phyloP scores from a whole-genome alignment of 2,329 filamentous ascomycete species.

The Celoporthe dispersa region DNA sequence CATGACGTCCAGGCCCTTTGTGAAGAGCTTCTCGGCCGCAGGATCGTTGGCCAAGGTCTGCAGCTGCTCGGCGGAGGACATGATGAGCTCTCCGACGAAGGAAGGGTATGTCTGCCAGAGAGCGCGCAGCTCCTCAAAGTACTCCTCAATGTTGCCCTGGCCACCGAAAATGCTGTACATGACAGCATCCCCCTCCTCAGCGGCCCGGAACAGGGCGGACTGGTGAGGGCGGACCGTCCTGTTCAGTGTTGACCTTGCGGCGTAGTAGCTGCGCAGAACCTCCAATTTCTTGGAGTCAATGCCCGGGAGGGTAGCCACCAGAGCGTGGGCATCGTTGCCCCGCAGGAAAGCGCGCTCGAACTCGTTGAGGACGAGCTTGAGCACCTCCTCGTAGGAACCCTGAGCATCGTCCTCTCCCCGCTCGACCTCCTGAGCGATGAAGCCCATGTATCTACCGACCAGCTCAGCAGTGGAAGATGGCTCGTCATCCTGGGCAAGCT shows the following conservation, averaged over 20 bases:
- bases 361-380: constrained; percentile 91
- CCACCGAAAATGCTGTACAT: constrained; percentile 96
- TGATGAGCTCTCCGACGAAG: constrained; percentile 85
- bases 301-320: constrained; percentile 83
- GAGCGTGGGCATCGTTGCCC: constrained; percentile 93
- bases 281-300: constrained; percentile 91
- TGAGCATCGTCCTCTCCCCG: constrained; percentile 89
- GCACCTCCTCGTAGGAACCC: constrained; percentile 87
- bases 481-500: constrained; percentile 97
- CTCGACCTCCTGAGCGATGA: constrained; percentile 85
- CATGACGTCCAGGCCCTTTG: constrained; percentile 95
- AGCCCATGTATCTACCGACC: constrained; percentile 91
- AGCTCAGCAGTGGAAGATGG: constrained; percentile 94
- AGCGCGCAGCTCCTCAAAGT: constrained; percentile 95
- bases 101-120: constrained; percentile 89
- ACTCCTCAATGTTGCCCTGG: constrained; percentile 98
- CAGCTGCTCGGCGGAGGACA: constrained; percentile 82
- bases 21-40: constrained; percentile 90
- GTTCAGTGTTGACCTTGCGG: constrained; percentile 81
- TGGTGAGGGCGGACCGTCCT: constrained; percentile 89
- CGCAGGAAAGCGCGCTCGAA: constrained; percentile 94
- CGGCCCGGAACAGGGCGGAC: constrained; percentile 88
- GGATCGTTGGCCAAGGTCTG: constrained; percentile 82
- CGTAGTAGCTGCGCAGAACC: constrained; percentile 90
- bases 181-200: constrained; percentile 78